Evolutionary conservation across 2,329 filamentous ascomycete genomes (phyloP), one percentile per base, ranked within the genome.

Genomic region (Sordariomycetes sp.): DNA sequence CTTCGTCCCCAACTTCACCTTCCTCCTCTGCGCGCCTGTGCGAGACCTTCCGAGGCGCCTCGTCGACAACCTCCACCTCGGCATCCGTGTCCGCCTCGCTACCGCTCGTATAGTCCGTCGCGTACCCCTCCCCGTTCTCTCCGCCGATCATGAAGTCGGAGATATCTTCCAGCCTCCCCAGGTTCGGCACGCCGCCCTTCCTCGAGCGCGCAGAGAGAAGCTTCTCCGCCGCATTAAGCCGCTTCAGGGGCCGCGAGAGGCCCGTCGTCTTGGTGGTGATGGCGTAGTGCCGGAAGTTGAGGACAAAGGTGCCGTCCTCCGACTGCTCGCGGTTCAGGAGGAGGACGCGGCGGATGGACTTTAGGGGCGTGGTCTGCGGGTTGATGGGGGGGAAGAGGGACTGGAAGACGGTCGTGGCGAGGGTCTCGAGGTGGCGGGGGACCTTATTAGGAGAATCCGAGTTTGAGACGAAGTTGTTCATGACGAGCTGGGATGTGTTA

Each of bases 311-410:
- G 35, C 83, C 85, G 45, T 86, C 79, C 22, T 74, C 70, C 15
- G 74, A 71, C 57, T 74, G 72, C 67, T 95, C 90, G 60, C 94
- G 85, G 70, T 97, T 96, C 58, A 99, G 74, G 22, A 99, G 81
- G 58, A 99, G 80, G 0, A 97, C 89, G 66, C 94, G 84, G 62
- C 88, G 87, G 67, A 99, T 96, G n/a, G 90, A 90, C 64, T 89
- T 87, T 39, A 99, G 79, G 1, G 94, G 90, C 1, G 90, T 95
- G 34, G 82, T 82, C 70, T 95, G 90, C 0, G 94, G 94, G 64
- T 94, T 94, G 70, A 99, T 96, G 1, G 91, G 89, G 3, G 94
- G 92, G 66, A 99, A 97, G 39, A 99, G 81, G 8, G 90, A 95
- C 70, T 96, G 92, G 73, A 97, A 99, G 65, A 96, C 85, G 52